These are phyloP conservation scores for Aspergillus persii DNA, from an alignment of 2,329 filamentous ascomycete species.

Conservation along the genomic window DNA sequence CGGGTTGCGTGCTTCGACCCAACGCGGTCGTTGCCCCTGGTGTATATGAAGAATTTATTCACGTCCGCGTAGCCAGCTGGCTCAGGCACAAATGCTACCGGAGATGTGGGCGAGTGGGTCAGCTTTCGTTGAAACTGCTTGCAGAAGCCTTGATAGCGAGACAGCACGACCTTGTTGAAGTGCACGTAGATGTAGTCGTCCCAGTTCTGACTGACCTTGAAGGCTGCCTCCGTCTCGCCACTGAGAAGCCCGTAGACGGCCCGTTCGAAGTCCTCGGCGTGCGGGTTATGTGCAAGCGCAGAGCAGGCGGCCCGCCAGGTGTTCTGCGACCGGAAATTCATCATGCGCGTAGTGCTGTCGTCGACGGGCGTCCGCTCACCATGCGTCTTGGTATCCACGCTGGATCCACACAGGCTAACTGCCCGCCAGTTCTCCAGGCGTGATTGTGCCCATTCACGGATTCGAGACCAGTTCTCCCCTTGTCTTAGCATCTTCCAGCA, in stretches of 20 bases:
- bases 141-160: constrained; percentile 72
- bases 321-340: constrained; percentile 40
- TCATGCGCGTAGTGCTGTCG: constrained; percentile 41
- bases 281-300: constrained; percentile 58
- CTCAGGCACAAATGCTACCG: constrained; percentile 55
- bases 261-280: constrained; percentile 73
- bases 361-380: constrained; percentile 32
- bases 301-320: constrained; percentile 40
- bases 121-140: constrained; percentile 44
- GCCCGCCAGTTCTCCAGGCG: constrained; percentile 88
- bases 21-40: constrained; percentile 35
- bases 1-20: constrained; percentile 42
- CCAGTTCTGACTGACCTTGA: constrained; percentile 73
- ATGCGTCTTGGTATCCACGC: constrained; percentile 27
- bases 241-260: constrained; percentile 90
- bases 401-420: constrained; percentile 69
- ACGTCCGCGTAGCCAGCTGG: constrained; percentile 48
- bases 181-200: constrained; percentile 84
- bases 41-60: constrained; percentile 37
- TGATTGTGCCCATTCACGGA: constrained; percentile 82
- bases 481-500: constrained; percentile 89
- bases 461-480: constrained; percentile 69
- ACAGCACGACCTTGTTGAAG: constrained; percentile 80
- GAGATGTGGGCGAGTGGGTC: constrained; percentile 54
- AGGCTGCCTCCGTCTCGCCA: constrained; percentile 76